Conservation (phyloP, 2,329 filamentous ascomycete genomes). For the Shiraia bambusicola region DNA sequence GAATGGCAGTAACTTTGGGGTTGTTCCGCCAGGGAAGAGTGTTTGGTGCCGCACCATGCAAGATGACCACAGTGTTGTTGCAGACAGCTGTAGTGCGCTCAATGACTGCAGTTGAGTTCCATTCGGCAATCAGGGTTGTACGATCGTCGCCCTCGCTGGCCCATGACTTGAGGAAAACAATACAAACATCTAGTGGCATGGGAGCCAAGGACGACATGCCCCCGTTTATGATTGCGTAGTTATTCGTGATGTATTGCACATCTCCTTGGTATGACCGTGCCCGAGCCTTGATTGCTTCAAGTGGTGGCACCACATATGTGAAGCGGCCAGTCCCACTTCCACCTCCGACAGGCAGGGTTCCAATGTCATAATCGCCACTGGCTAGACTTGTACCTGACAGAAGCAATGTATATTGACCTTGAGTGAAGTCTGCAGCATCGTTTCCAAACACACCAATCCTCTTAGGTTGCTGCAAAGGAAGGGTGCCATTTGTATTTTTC, state of each 20-base stretch:
- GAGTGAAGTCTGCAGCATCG: constrained; percentile 50
- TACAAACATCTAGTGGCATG: constrained; percentile 46
- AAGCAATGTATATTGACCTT: constrained; percentile 43
- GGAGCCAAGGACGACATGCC: constrained; percentile 32
- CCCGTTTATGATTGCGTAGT: constrained; percentile 35
- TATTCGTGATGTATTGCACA: constrained; percentile 51
- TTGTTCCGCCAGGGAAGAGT: constrained; percentile 45
- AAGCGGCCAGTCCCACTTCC: constrained; percentile 47
- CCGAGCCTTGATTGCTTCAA: constrained; percentile 44
- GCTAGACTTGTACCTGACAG: constrained; percentile 6
- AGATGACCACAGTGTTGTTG: constrained; percentile 54
- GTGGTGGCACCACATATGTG: constrained; percentile 43
- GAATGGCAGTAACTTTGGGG: constrained; percentile 45
- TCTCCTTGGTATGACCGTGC: constrained; percentile 33
- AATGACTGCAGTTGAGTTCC: constrained; percentile 45
- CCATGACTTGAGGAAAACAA: constrained; percentile 61
- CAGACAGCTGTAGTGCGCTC: constrained; percentile 48
- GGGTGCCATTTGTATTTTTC: constrained; percentile 51
- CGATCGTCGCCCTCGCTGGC: constrained; percentile 50
- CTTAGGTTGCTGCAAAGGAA: constrained; percentile 55
- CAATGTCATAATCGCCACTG: constrained; percentile 36
- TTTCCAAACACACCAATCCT: constrained; percentile 54
- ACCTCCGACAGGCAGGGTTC: constrained; percentile 48
- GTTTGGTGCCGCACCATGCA: constrained; percentile 44
- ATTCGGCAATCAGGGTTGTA: constrained; percentile 42